Evolutionary conservation across 805 yeast genomes (phyloP), one percentile per base, ranked within the genome.

Genomic region (Pichia californica): DNA sequence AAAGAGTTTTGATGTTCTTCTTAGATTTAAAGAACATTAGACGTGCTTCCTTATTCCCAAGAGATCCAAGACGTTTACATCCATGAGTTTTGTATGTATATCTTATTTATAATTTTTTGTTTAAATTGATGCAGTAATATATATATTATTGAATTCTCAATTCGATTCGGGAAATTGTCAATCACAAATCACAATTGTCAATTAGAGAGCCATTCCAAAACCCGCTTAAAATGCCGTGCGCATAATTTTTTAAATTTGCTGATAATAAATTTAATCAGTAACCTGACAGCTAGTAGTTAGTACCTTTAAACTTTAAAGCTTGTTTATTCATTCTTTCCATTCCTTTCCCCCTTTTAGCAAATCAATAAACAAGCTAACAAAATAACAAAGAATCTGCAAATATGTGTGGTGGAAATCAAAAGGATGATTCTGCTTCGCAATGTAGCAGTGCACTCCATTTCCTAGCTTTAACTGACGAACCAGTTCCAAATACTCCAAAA

Each of bases 11-110:
- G 51, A 93, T 93, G 99, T 93, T 93, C 77, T 93, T 76, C 81
- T 76, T 93, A 64, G 99, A 88, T 61, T 76, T 93, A 73, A 91
- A 91, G 74, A 93, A 93, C 72, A 93, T 93, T 55, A 84, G 99
- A 69, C 83, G 99, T 64, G 97, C 99, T n/a, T 83, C 96, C 11
- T 71, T 91, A 63, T 93, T 93, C 93, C 99, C 99, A 63, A 85
- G 99, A 73, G 99, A 93, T 68, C 99, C 99, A 53, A 82, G 70
- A 66, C 82, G 99, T 71, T 73, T 93, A 60, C 80, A 85, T 63
- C 99, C 99, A 73, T 84, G 44, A 51, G n/a, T 31, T 9, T 15
- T 7, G 16, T 20, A 4, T 20, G 5, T 20, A 7, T 14, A 13
- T 21, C 23, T 21, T 20, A 18, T 19, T 31, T 13, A 18, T 26